A percentile compares a stretch with the other conserved stretches of the same genome.
Conservation (phyloP, 164 flowering plant genomes). For the Dillenia turbinata region DNA sequence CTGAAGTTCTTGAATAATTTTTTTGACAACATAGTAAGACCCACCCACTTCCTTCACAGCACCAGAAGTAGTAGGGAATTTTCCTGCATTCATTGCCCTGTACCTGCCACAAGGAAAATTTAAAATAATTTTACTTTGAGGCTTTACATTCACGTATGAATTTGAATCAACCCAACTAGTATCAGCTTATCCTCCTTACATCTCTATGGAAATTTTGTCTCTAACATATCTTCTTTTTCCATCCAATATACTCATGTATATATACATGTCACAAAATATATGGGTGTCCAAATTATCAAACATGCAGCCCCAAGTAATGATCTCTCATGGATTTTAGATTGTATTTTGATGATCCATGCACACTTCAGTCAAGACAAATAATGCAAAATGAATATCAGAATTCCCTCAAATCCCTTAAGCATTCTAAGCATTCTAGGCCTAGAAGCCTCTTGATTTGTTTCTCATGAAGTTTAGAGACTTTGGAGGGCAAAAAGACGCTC, state of each 20-base stretch:
- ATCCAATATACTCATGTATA: too few relatives aligned
- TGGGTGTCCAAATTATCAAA: background rate
- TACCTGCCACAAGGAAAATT: constrained; percentile 36
- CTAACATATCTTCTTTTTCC: background rate
- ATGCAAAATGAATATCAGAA: too few relatives aligned
- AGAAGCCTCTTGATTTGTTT: too few relatives aligned
- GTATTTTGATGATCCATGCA: too few relatives aligned
- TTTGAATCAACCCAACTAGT: background rate
- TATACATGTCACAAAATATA: too few relatives aligned
- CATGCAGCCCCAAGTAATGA: background rate
- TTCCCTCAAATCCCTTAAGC: too few relatives aligned
- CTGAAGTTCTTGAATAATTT: constrained; percentile 52
- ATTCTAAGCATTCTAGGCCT: too few relatives aligned
- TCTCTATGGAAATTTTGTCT: background rate
- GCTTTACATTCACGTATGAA: background rate
- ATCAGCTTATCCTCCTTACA: background rate
- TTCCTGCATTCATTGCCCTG: constrained; percentile 47
- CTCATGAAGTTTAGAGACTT: too few relatives aligned
- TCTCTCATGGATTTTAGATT: too few relatives aligned
- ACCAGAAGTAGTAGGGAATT: constrained; percentile 39
- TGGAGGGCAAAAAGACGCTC: too few relatives aligned
- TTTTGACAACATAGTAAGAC: constrained; percentile 37
- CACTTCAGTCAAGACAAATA: too few relatives aligned
- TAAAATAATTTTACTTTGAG: constrained; percentile 6
- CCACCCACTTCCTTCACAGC: constrained; percentile 55